Evolutionary conservation across 2,329 filamentous ascomycete species (phyloP).

Genomic region (Penicillium expansum): DNA sequence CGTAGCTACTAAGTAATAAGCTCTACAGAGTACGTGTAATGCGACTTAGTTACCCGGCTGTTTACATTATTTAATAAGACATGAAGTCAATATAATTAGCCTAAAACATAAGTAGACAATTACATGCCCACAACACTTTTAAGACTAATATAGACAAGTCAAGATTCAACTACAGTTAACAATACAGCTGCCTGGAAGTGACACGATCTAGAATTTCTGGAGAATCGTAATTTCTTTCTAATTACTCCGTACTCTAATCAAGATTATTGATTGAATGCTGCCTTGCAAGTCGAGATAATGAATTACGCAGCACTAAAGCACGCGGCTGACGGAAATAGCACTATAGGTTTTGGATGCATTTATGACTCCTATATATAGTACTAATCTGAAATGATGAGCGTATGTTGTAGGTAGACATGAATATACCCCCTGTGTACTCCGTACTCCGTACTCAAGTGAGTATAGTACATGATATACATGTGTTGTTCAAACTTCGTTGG

Average conservation of each 20-base stretch:
- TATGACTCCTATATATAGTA: not conserved
- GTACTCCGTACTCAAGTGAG: not conserved
- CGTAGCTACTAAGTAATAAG: not conserved
- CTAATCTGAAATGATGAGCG: not conserved
- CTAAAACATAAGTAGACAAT: not conserved
- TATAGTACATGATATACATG: not conserved
- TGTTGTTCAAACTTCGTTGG: not conserved
- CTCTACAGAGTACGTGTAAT: no score
- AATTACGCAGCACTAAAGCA: not conserved
- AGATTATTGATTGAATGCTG: not conserved
- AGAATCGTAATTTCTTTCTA: not conserved
- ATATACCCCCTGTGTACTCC: no score
- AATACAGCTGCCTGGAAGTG: not conserved
- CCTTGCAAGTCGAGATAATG: not conserved
- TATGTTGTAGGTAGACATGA: not conserved
- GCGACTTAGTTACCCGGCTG: no score
- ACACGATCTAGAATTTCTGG: not conserved
- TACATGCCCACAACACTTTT: not conserved
- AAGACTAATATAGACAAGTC: not conserved
- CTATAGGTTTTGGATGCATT: not conserved
- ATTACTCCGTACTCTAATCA: no score
- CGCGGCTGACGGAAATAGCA: not conserved
- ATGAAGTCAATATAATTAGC: no score
- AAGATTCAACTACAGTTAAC: not conserved
- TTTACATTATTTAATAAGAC: no score